Base-by-base conservation (phyloP, 768 basidiomycete species). In the Tephrocybe sp. region DNA sequence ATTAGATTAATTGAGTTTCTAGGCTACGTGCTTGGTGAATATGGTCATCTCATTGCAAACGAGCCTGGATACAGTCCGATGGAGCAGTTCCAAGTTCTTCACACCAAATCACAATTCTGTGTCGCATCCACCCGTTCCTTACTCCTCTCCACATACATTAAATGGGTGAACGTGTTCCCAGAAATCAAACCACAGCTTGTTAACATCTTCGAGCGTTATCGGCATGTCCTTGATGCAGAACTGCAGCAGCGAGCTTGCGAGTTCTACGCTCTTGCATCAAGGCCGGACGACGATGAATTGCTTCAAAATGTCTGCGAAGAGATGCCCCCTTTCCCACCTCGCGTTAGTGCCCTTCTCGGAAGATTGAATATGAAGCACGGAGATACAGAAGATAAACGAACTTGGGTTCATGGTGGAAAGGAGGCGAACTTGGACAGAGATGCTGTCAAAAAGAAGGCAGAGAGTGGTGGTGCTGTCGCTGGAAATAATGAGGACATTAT, bases 111-210 rank as follows among this genome's bases (percentile, higher is more conserved):
- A 12, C 93, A 96, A 65, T 90, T 92, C 64, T 97, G 95, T 64
- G 80, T 89, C 33, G 93, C 95, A 4, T 73, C 94, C 26, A 98
- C 97, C 7, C 84, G 96, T 31, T 88, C 95, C 0, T 77, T 99
- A 26, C 82, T 99, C 22, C 76, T 99, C 32, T 96, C 97, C 10
- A 98, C 97, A 0, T 99, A 99, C 66, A 87, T 98, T 74, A 99
- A 99, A 80, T 98, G 96, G 96, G 93, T 97, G 56, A 99, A 99
- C 65, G 91, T 99, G 50, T 99, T 98, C 69, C 97, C 97, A 16
- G 97, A 99, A 68, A 97, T 99, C 71, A 97, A 95, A 61, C 80
- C 86, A 6, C 94, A 98, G 58, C 82, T 99, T 23, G 61, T 98
- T 65, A 89, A 87, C 66, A 92, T 98, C 60, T 97, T 99, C 60